Conservation (phyloP, 345 rosid species). For the Kernera saxatilis region DNA sequence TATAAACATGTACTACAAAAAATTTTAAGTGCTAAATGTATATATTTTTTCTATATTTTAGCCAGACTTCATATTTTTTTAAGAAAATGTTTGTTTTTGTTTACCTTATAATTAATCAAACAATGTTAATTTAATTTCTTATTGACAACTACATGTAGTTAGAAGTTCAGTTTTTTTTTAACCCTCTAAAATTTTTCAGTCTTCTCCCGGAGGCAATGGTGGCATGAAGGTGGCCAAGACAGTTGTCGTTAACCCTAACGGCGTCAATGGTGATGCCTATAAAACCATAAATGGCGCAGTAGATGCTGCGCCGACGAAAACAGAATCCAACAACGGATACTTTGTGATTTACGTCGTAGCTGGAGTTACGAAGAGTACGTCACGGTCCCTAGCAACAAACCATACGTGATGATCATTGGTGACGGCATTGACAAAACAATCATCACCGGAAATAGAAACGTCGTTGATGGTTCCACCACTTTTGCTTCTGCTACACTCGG, state of each 20-base stretch:
- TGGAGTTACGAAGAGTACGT: slow-evolving; percentile 51
- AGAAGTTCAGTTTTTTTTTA: no score
- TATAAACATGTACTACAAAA: no score
- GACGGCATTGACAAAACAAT: slow-evolving; percentile 47
- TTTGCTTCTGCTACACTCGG: slow-evolving; percentile 56
- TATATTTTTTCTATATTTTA: no score
- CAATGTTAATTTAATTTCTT: no score
- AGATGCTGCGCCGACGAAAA: slow-evolving; percentile 39
- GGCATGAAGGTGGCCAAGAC: slow-evolving; percentile 14
- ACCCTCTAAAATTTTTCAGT: background rate
- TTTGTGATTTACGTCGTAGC: slow-evolving; percentile 39
- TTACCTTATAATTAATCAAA: no score
- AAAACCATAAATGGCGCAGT: slow-evolving; percentile 45
- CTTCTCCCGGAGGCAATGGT: slow-evolving; percentile 7
- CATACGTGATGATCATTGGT: slow-evolving; percentile 49
- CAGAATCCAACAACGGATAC: slow-evolving; percentile 22
- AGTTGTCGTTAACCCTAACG: slow-evolving; percentile 40
- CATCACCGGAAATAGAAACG: slow-evolving; percentile 47
- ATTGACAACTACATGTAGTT: no score
- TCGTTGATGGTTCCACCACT: slow-evolving; percentile 45
- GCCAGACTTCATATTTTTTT: no score
- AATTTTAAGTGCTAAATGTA: no score
- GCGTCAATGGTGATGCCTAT: slow-evolving; percentile 35
- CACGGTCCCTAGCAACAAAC: slow-evolving; percentile 34
- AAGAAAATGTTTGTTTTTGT: no score